phyloP scores from a whole-genome alignment of 1,139 yeast species.

The Yamadazyma epiphylla region DNA sequence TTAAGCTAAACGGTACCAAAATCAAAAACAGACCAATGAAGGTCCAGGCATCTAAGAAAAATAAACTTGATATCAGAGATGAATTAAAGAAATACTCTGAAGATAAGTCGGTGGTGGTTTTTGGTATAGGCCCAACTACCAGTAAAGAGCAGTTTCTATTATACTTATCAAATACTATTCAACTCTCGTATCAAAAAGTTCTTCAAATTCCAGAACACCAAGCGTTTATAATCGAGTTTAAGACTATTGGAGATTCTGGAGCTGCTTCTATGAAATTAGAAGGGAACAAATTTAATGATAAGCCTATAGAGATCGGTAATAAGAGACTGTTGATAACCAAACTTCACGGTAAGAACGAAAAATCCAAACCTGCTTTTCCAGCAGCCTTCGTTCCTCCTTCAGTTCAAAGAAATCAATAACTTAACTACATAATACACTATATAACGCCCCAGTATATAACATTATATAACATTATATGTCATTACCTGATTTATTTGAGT shows the following conservation, averaged over 20 bases:
- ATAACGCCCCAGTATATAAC: no score
- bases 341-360: background rate
- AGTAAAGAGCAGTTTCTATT: slow-evolving; percentile 37
- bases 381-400: slow-evolving; percentile 4
- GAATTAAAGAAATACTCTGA: slow-evolving; percentile 19
- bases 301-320: slow-evolving; percentile 30
- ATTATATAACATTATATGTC: no score
- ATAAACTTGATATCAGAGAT: slow-evolving; percentile 1
- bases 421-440: no score
- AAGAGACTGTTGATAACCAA: slow-evolving; percentile 25
- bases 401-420: slow-evolving; percentile 1
- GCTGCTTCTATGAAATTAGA: slow-evolving; percentile 50
- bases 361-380: no score
- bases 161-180: slow-evolving; percentile 28
- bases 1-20: slow-evolving; percentile 29
- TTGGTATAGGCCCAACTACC: slow-evolving; percentile 45
- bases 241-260: slow-evolving; percentile 49
- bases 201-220: slow-evolving; percentile 21
- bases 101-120: slow-evolving; percentile 36
- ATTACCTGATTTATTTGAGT: slow-evolving; percentile 1
- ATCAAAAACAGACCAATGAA: slow-evolving; percentile 42
- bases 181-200: slow-evolving; percentile 33
- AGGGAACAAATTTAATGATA: slow-evolving; percentile 35
- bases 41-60: slow-evolving; percentile 24
- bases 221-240: slow-evolving; percentile 51